Evolutionary conservation across 768 basidiomycete species (phyloP), one percentile per base, ranked within the genome.

Genomic region (Calvatia gigantea): DNA sequence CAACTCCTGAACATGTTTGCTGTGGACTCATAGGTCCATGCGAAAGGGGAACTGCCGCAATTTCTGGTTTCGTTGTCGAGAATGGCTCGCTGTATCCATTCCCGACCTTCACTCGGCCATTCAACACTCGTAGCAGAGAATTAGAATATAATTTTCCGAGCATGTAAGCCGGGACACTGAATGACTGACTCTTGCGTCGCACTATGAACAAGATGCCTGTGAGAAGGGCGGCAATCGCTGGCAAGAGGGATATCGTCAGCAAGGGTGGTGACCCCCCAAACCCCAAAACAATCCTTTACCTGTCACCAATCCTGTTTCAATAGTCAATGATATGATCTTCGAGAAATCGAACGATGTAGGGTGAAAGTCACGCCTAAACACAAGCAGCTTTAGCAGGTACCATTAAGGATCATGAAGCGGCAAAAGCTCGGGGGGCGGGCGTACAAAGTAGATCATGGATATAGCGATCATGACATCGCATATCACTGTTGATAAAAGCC

Each of bases 121-220:
- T 51, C 12, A 51, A 19, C 23, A 51, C 15, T 9, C 50, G 37
- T 9, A 51, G 50, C 37, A 51, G 50, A 28, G 50, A 51, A 7
- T 51, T 51, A 15, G 50, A 51, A n/a, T 51, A 51, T 15, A 51
- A 38, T 15, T 51, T 51, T 17, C 37, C 50, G 25, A 51, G 37
- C 12, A 39, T 29, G 38, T 39, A 51, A 3, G 37, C 35, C 14
- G 50, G 50, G 2, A 51, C 29, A 25, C 28, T 28, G 19, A 51
- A 51, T 5, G 50, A 38, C 28, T 39, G 37, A 28, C 50, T 51
- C 11, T 31, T 41, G n/a, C 37, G 50, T 27, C 50, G 35, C 9
- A 41, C 35, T 3, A 51, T 15, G 27, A 51, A 41, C 1, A 51
- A 28, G 23, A 51, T 41, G 8, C 50, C 50, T 15, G 38, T 41